Percentiles rank a stretch among this genome's conserved stretches.
Conservation (phyloP, 441 rosid species). For the Gossypium davidsonii region DNA sequence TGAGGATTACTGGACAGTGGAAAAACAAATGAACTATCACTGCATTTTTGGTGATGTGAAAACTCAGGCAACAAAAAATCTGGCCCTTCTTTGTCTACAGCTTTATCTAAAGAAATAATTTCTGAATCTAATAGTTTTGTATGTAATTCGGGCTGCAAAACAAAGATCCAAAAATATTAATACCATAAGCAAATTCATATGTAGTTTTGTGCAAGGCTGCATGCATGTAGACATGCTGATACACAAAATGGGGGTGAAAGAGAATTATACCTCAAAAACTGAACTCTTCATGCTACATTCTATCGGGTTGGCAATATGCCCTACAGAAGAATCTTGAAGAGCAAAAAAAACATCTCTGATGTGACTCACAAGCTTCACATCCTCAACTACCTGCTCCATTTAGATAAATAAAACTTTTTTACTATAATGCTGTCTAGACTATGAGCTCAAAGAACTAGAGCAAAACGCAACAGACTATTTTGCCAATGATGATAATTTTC, state of each 20-base stretch:
- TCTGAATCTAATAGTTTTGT: conserved; percentile 34
- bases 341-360: conserved; percentile 54
- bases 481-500: neutral
- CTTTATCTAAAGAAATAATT: conserved; percentile 38
- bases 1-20: conserved; percentile 27
- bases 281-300: conserved; percentile 39
- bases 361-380: conserved; percentile 52
- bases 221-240: neutral
- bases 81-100: conserved; percentile 28
- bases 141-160: conserved; percentile 48
- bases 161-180: conserved; percentile 18
- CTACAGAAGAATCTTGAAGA: conserved; percentile 47
- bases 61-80: conserved; percentile 26
- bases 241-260: conserved; percentile 10
- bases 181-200: neutral
- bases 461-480: neutral
- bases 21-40: conserved; percentile 24
- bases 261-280: conserved; percentile 41
- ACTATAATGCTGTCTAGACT: neutral
- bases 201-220: neutral
- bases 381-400: conserved; percentile 60
- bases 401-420: conserved; percentile 17
- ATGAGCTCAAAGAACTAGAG: neutral
- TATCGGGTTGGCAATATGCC: conserved; percentile 32
- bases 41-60: conserved; percentile 27